A percentile compares a stretch with the other conserved stretches of the same genome.
These are phyloP conservation scores for Takashimella koratensis DNA, from an alignment of 1,284 basidiomycete species.

Conservation along the genomic window DNA sequence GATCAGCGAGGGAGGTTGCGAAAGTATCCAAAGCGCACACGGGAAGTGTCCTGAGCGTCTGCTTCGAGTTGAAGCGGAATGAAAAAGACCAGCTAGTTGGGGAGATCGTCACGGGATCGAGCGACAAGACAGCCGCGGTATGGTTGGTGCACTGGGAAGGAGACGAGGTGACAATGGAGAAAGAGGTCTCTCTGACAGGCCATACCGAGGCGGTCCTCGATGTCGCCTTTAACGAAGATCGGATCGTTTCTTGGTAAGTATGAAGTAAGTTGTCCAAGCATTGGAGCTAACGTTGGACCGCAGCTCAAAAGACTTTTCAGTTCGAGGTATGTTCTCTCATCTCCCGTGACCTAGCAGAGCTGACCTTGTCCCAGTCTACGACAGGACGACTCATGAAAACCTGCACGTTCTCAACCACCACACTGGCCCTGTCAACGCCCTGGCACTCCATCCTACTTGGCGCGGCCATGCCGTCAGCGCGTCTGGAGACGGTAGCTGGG, in stretches of 20 bases:
- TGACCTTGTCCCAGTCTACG: background rate
- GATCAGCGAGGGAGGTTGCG: background rate
- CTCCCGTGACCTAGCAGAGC: background rate
- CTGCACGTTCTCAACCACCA: background rate
- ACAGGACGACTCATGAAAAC: background rate
- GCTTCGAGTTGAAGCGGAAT: background rate
- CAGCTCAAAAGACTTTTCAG: background rate
- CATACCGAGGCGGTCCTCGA: background rate
- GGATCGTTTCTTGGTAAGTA: background rate
- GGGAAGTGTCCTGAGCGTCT: background rate
- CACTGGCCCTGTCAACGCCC: background rate
- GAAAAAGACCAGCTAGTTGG: background rate
- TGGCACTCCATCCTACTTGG: background rate
- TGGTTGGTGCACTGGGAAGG: background rate
- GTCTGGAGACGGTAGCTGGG: background rate
- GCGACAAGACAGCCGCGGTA: background rate
- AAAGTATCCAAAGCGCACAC: background rate
- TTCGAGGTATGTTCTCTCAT: background rate
- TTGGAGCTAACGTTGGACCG: background rate
- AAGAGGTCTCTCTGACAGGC: background rate
- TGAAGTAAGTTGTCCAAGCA: background rate
- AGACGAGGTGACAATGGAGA: background rate
- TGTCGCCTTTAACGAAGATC: background rate
- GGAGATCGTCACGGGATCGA: background rate
- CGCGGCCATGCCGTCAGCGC: background rate